Conservation (phyloP, 2,329 filamentous ascomycete species). For the Neonectria coccinea region DNA sequence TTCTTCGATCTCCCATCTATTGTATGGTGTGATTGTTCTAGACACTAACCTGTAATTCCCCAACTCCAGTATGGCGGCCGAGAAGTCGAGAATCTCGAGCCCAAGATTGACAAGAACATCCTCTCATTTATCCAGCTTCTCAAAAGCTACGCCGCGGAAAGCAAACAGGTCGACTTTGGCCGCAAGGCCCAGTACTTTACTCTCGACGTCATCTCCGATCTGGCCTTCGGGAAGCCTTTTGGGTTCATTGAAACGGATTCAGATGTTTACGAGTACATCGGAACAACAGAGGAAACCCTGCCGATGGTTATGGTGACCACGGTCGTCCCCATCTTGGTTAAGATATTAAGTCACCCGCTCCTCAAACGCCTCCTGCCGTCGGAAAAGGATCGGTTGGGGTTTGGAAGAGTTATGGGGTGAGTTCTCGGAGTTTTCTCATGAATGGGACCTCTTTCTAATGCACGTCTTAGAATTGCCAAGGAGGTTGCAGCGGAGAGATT, state of each 20-base stretch:
- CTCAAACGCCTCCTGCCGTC: conserved; percentile 57
- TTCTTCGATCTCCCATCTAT: neutral
- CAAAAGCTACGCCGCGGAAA: conserved; percentile 21
- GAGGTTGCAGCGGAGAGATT: conserved; percentile 46
- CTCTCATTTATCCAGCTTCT: conserved; percentile 56
- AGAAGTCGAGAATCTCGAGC: conserved; percentile 62
- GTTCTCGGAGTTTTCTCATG: conserved; percentile 18
- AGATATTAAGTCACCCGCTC: conserved; percentile 54
- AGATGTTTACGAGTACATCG: conserved; percentile 61
- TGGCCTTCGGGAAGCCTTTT: conserved; percentile 62
- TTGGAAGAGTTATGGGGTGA: conserved; percentile 60
- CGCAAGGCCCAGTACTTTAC: conserved; percentile 63
- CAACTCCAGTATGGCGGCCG: conserved; percentile 58
- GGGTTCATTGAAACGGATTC: conserved; percentile 59
- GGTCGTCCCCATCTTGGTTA: conserved; percentile 56
- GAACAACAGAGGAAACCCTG: conserved; percentile 55
- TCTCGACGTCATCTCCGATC: conserved; percentile 64
- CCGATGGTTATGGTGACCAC: conserved; percentile 59
- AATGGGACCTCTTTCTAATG: accelerated
- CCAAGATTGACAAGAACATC: conserved; percentile 61
- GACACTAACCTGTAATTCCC: neutral
- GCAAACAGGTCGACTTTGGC: conserved; percentile 54
- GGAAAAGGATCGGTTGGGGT: conserved; percentile 52
- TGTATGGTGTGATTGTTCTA: neutral
- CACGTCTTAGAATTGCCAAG: conserved; percentile 42